Evolutionary conservation across 306 rosid species (phyloP).

Genomic region (Prinsepia uniflora): DNA sequence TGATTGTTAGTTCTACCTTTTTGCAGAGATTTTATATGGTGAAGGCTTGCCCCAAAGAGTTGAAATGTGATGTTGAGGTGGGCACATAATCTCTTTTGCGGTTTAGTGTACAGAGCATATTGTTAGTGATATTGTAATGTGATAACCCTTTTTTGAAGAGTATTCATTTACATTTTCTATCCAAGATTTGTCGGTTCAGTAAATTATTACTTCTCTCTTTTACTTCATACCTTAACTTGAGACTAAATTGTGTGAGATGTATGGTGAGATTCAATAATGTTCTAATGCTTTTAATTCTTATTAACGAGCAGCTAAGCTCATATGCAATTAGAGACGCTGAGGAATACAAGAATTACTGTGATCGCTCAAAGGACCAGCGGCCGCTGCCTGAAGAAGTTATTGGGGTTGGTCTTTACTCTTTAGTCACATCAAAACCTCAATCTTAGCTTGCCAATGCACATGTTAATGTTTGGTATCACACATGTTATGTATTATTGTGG

Average conservation of each 20-base stretch:
- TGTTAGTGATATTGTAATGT: background rate
- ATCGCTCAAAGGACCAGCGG: slow-evolving; percentile 88
- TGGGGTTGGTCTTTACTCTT: slow-evolving; percentile 53
- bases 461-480: background rate
- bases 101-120: background rate
- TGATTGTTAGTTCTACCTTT: slow-evolving; percentile 7
- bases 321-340: slow-evolving; percentile 92
- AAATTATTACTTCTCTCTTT: background rate
- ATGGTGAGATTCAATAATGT: slow-evolving; percentile 4
- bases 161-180: background rate
- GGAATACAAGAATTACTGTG: slow-evolving; percentile 96
- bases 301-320: slow-evolving; percentile 59
- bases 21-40: slow-evolving; percentile 91
- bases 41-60: slow-evolving; percentile 92
- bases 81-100: slow-evolving; percentile 19
- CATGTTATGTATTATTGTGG: slow-evolving; percentile 9
- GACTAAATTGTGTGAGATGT: background rate
- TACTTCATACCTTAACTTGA: background rate
- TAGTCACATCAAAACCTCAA: slow-evolving; percentile 1
- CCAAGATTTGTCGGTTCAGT: background rate
- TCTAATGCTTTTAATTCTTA: slow-evolving; percentile 15
- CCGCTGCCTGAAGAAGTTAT: slow-evolving; percentile 93
- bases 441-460: slow-evolving; percentile 20
- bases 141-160: background rate
- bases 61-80: slow-evolving; percentile 98